phyloP scores from a whole-genome alignment of 2,329 filamentous ascomycete species.

The Fusarium sublunatum region DNA sequence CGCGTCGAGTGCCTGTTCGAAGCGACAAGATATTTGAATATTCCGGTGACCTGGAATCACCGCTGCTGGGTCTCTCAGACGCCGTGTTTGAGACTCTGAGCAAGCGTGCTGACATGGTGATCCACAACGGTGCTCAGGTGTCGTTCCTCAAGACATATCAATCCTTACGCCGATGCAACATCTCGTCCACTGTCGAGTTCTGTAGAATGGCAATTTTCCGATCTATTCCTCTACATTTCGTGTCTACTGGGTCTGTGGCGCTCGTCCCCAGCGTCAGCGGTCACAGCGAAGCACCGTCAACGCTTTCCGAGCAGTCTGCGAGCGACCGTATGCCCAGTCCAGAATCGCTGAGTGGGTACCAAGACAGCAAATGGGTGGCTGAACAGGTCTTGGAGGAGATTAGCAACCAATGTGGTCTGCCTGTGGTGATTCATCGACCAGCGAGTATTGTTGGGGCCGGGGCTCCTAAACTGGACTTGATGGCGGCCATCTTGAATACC shows the following conservation, averaged over 20 bases:
- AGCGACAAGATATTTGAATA: neutral
- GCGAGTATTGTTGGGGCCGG: neutral
- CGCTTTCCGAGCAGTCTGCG: neutral
- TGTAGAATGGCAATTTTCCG: neutral
- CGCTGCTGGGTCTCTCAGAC: neutral
- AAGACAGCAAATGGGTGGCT: neutral
- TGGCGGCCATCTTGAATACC: neutral
- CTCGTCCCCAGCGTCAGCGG: neutral
- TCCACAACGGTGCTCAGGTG: neutral
- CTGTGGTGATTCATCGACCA: neutral
- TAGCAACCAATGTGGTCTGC: neutral
- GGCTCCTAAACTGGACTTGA: neutral
- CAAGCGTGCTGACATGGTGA: neutral
- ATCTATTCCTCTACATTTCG: neutral
- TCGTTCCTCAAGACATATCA: neutral
- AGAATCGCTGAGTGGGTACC: neutral
- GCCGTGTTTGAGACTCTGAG: neutral
- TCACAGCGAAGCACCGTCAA: neutral
- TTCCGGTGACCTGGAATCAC: neutral
- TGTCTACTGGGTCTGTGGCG: neutral
- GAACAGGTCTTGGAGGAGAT: neutral
- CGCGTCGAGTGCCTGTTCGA: neutral
- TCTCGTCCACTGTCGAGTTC: neutral
- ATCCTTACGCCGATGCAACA: neutral
- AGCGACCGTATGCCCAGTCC: neutral